phyloP scores from a whole-genome alignment of 352 stramenopile genomes.

The Phytophthora pluvialis region DNA sequence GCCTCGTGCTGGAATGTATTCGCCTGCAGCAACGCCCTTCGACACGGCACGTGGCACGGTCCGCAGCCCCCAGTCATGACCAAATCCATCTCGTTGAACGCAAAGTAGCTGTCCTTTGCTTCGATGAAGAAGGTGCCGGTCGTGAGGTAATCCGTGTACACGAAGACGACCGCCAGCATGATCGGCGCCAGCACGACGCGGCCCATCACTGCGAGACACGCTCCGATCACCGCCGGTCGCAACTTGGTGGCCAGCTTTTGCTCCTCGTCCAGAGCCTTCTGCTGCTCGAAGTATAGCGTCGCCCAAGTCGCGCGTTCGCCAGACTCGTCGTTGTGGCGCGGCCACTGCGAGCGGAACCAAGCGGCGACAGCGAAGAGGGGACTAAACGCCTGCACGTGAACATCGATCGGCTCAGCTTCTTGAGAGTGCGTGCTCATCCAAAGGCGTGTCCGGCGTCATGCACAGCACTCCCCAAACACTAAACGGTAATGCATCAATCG shows the following conservation, averaged over 20 bases:
- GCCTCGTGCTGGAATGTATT: constrained; percentile 16
- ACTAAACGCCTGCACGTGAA: too few species aligned
- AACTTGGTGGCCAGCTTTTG: neutral
- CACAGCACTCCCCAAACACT: too few species aligned
- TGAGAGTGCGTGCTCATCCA: too few species aligned
- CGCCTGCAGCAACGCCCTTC: neutral
- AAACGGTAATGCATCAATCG: too few species aligned
- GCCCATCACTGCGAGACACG: constrained; percentile 11
- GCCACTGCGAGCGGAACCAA: too few species aligned
- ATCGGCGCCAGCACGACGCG: constrained; percentile 25
- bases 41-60: constrained; percentile 4
- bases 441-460: too few species aligned
- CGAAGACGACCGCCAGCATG: constrained; percentile 17
- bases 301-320: too few species aligned
- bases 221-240: constrained; percentile 11
- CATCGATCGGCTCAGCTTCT: too few species aligned
- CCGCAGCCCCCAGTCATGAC: constrained; percentile 18
- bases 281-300: neutral
- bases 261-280: neutral
- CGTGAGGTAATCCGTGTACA: constrained; percentile 20
- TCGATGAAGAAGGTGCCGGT: constrained; percentile 22
- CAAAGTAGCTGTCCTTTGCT: constrained; percentile 29
- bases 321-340: too few species aligned
- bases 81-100: constrained; percentile 22
- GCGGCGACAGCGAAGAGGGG: too few species aligned